Evolutionary conservation across 352 stramenopile genomes (phyloP), one percentile per base, ranked within the genome.

Genomic region (Phytopythium mirpurense): DNA sequence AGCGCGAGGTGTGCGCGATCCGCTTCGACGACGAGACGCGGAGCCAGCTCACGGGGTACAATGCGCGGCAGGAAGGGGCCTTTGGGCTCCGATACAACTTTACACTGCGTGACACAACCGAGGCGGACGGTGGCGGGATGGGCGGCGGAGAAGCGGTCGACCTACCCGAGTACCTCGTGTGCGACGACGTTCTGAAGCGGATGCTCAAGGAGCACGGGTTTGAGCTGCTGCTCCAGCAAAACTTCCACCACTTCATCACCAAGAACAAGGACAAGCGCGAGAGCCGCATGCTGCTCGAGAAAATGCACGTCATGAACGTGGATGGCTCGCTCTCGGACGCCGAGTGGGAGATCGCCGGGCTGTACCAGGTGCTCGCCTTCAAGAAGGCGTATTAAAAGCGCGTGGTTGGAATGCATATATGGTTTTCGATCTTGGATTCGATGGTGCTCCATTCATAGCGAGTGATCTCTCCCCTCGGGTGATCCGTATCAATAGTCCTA

Each of bases 1-100:
- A 90, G 45, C 78, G 78, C 21, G 81, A 89, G 43, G 70, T 92
- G 57, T 96, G 84, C 56, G 74, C 78, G 44, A 84, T 94, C 45
- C 79, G 70, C 26, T 86, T 91, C 32, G 82, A 93, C 43, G 74
- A 83, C 24, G 57, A 57, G 34, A 86, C 74, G 18, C 68, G 68
- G 4, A 58, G 65, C 7, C 61, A 75, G 34, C 56, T 93, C 15
- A 62, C 65, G 15, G 78, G 78, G 10, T 69, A 74, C 16, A 43
- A 61, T 41, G 67, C 68, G 1, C 51, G 53, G 16, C 54, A 57
- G 0, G 65, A 84, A 46, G 83, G 78, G 27, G 51, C 69, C 38
- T 95, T 95, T 57, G 90, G 90, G 3, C 59, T 97, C 31, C 78
- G 87, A 6, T 97, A 97, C 69, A 96, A 86, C 32, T 97, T 97